These are phyloP conservation scores for Perilla frutescens DNA, from an alignment of 257 asterid species.

Conservation along the genomic window DNA sequence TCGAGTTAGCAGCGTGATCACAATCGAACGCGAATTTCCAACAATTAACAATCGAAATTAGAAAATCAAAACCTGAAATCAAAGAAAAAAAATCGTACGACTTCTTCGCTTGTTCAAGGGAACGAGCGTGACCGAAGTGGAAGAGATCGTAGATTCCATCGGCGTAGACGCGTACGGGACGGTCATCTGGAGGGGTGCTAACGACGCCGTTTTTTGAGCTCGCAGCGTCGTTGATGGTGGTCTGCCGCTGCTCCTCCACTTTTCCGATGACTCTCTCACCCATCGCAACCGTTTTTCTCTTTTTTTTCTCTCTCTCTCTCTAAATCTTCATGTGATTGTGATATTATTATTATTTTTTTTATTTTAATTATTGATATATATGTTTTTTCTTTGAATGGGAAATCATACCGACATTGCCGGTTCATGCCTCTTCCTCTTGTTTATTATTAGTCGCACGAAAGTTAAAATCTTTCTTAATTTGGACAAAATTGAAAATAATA, in stretches of 20 bases:
- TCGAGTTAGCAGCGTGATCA: conserved; percentile 16
- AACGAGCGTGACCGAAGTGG: conserved; percentile 89
- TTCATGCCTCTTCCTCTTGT: conserved; percentile 13
- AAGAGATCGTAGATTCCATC: conserved; percentile 92
- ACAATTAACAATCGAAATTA: neutral
- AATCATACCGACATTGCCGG: conserved; percentile 30
- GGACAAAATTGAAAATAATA: neutral
- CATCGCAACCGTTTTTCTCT: conserved; percentile 39
- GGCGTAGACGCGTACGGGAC: conserved; percentile 75
- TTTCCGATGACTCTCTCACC: conserved; percentile 37
- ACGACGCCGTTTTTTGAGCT: conserved; percentile 21
- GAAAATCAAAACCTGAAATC: conserved; percentile 21
- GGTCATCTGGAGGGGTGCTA: conserved; percentile 35
- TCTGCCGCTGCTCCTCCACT: conserved; percentile 29
- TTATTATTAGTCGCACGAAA: neutral
- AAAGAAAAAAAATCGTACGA: conserved; percentile 35
- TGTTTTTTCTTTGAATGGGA: conserved; percentile 13
- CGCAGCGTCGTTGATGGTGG: conserved; percentile 26
- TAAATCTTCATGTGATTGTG: conserved; percentile 9
- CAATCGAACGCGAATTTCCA: neutral
- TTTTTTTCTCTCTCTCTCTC: conserved; percentile 15
- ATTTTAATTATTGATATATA: neutral
- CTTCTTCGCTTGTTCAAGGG: conserved; percentile 87
- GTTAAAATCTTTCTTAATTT: conserved; percentile 14
- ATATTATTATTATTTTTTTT: neutral